phyloP scores from a whole-genome alignment of 306 rosid genomes.

The Purshia tridentata region DNA sequence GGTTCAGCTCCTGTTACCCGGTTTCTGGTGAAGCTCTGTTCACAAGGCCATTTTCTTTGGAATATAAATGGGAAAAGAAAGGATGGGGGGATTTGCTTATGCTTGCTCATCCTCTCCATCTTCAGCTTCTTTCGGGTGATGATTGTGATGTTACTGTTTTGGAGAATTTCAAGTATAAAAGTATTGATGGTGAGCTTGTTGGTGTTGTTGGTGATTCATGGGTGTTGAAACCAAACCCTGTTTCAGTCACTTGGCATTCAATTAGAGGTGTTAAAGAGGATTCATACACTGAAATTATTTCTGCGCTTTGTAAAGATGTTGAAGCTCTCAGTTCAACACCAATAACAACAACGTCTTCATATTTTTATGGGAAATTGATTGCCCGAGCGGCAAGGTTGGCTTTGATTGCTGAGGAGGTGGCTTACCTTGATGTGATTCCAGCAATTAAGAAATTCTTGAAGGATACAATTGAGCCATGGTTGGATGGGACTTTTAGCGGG shows the following conservation, averaged over 20 bases:
- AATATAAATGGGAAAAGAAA: constrained; percentile 75
- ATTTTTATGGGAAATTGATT: constrained; percentile 69
- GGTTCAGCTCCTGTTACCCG: constrained; percentile 65
- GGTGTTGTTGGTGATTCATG: constrained; percentile 83
- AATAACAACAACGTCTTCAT: constrained; percentile 39
- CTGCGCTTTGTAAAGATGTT: constrained; percentile 59
- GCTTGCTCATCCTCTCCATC: constrained; percentile 88
- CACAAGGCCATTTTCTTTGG: constrained; percentile 53
- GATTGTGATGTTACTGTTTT: constrained; percentile 42
- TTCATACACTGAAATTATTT: constrained; percentile 41
- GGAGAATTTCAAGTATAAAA: constrained; percentile 54
- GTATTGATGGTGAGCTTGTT: constrained; percentile 90
- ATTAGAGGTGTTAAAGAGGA: constrained; percentile 50
- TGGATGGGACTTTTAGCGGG: constrained; percentile 66
- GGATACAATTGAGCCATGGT: constrained; percentile 79
- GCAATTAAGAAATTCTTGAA: constrained; percentile 47
- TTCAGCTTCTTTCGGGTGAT: constrained; percentile 38
- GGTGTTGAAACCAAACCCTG: constrained; percentile 54
- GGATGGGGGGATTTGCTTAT: constrained; percentile 70
- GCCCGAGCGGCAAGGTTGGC: constrained; percentile 89
- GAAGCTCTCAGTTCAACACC: constrained; percentile 41
- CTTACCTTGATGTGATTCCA: constrained; percentile 54
- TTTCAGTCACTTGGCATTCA: constrained; percentile 80
- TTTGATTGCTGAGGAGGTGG: constrained; percentile 82
- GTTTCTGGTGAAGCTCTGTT: constrained; percentile 63